These are phyloP conservation scores for Tuber melanosporum DNA, from an alignment of 495 filamentous ascomycete genomes.

Conservation along the genomic window DNA sequence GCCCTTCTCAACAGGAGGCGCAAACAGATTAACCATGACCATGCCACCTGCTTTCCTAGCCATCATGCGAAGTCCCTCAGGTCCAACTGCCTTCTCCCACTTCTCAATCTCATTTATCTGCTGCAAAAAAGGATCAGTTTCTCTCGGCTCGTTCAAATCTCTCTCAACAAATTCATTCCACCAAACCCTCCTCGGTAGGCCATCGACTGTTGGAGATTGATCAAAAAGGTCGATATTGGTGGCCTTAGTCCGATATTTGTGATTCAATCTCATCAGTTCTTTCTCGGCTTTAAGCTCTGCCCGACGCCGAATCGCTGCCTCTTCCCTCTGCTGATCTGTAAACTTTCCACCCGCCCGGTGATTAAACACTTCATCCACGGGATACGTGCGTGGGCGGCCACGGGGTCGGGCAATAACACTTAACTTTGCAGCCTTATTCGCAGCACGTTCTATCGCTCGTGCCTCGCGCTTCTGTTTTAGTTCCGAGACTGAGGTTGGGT, in stretches of 20 bases:
- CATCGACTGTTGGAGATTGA: conserved; percentile 26
- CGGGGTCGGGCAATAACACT: conserved; percentile 28
- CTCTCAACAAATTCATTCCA: conserved; percentile 42
- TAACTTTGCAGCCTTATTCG: conserved; percentile 30
- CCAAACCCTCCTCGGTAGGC: conserved; percentile 34
- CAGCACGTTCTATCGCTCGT: conserved; percentile 32
- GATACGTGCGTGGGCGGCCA: conserved; percentile 33
- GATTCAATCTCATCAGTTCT: conserved; percentile 33
- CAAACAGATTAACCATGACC: conserved; percentile 42
- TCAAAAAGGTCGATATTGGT: conserved; percentile 24
- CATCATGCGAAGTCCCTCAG: conserved; percentile 10
- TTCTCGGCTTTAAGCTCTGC: conserved; percentile 35
- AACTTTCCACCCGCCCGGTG: conserved; percentile 33
- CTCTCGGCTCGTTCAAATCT: conserved; percentile 29
- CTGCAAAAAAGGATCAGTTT: conserved; percentile 33
- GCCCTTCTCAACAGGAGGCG: conserved; percentile 33
- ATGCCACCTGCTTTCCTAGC: conserved; percentile 27
- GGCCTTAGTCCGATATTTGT: conserved; percentile 31
- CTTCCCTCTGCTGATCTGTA: conserved; percentile 41
- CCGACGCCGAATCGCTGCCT: conserved; percentile 34
- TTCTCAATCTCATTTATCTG: conserved; percentile 36
- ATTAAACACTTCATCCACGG: conserved; percentile 18
- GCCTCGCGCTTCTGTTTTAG: conserved; percentile 38
- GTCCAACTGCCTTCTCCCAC: conserved; percentile 31
- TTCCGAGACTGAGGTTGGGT: conserved; percentile 36